These are phyloP conservation scores for Suhomyces taliae DNA, from an alignment of 1,139 yeast genomes.

Conservation along the genomic window DNA sequence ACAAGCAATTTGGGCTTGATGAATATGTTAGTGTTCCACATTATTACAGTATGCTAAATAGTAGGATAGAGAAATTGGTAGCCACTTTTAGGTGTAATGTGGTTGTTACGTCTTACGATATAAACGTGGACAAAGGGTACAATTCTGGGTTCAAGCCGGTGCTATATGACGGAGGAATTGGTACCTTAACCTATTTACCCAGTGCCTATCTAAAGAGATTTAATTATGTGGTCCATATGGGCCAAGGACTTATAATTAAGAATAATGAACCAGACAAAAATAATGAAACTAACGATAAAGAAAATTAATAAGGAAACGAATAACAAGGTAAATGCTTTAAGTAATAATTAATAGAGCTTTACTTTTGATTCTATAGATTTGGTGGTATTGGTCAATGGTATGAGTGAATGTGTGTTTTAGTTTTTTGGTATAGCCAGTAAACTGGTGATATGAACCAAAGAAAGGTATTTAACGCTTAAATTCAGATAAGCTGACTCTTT, in stretches of 20 bases:
- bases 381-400: too few relatives aligned
- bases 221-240: constrained; percentile 18
- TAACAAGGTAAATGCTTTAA: too few relatives aligned
- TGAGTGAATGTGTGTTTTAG: too few relatives aligned
- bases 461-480: too few relatives aligned
- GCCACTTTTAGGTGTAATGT: constrained; percentile 29
- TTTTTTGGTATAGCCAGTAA: too few relatives aligned
- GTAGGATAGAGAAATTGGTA: constrained; percentile 15
- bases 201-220: constrained; percentile 15
- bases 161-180: constrained; percentile 1
- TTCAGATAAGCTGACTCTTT: too few relatives aligned
- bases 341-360: too few relatives aligned
- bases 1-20: constrained; percentile 14
- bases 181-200: constrained; percentile 10
- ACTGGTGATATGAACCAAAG: too few relatives aligned
- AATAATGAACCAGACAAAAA: too few relatives aligned
- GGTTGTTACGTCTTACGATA: constrained; percentile 36
- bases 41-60: constrained; percentile 20
- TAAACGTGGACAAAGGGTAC: constrained; percentile 33
- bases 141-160: constrained; percentile 13
- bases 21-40: constrained; percentile 8
- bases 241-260: background rate
- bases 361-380: too few relatives aligned
- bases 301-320: too few relatives aligned
- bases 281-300: too few relatives aligned